Conservation (phyloP, 31 red algal genomes). For the Porphyra umbilicalis region DNA sequence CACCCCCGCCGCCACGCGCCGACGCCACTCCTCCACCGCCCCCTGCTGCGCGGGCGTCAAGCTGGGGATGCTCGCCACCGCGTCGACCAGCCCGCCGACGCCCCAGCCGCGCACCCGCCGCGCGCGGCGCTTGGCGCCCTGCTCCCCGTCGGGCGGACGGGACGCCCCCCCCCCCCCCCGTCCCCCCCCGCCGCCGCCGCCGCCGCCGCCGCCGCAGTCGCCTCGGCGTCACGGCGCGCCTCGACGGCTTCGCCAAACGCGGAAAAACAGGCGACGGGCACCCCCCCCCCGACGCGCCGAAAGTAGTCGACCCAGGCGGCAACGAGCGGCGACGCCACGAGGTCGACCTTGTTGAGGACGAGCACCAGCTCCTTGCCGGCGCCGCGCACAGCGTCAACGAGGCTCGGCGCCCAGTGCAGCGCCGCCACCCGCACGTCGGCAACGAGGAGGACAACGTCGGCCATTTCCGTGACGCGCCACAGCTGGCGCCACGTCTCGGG, state of each 20-base stretch:
- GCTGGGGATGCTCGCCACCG: background rate
- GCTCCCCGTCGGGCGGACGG: background rate
- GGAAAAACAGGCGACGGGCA: background rate
- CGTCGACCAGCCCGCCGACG: background rate
- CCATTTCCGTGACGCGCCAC: constrained; percentile 59
- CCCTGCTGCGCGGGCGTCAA: background rate
- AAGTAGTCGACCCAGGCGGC: constrained; percentile 57
- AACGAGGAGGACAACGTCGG: constrained; percentile 49
- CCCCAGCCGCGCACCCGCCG: background rate
- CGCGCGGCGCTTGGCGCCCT: background rate
- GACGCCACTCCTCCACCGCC: background rate
- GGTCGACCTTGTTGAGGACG: constrained; percentile 59
- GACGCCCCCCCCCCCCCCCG: background rate
- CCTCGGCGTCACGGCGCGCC: background rate
- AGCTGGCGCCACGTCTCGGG: constrained; percentile 71
- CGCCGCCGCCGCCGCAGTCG: background rate
- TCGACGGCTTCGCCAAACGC: background rate
- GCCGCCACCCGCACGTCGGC: constrained; percentile 61
- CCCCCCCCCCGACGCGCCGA: background rate
- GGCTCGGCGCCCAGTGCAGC: constrained; percentile 53
- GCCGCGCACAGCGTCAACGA: constrained; percentile 31
- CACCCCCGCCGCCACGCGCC: background rate
- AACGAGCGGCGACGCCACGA: constrained; percentile 26
- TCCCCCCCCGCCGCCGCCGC: background rate
- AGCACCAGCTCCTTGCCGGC: constrained; percentile 60